Evolutionary conservation across 2,329 filamentous ascomycete species (phyloP).

Genomic region (Chaetoscypha palmicola): DNA sequence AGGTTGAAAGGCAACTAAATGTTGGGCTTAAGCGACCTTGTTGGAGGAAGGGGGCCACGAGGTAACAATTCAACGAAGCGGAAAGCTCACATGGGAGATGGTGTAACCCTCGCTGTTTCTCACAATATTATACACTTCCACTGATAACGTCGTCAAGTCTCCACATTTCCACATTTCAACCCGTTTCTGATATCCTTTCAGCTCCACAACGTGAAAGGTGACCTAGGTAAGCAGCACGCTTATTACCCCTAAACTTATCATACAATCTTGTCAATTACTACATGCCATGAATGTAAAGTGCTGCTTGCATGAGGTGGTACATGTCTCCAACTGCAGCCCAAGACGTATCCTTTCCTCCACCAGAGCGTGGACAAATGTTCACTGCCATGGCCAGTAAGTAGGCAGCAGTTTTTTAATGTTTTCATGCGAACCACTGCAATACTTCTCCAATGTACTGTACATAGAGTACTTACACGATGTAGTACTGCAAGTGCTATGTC

Average conservation of each 20-base stretch:
- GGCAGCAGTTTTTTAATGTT: neutral
- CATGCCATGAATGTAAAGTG: too few relatives aligned
- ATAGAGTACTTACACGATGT: slow-evolving; percentile 3
- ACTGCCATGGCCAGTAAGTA: neutral
- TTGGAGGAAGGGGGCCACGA: neutral
- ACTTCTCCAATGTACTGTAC: neutral
- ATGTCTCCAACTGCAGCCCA: neutral
- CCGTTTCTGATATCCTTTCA: neutral
- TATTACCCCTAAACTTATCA: too few relatives aligned
- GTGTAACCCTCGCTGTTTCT: neutral
- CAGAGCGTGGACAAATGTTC: neutral
- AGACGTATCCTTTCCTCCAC: neutral
- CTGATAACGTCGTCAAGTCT: neutral
- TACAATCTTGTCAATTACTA: too few relatives aligned
- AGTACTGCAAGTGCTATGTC: neutral
- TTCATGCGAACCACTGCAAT: neutral
- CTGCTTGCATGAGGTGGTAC: neutral
- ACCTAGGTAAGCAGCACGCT: too few relatives aligned
- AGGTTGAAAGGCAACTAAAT: neutral
- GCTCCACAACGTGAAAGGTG: slow-evolving; percentile 1
- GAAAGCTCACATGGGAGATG: too few relatives aligned
- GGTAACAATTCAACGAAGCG: too few relatives aligned
- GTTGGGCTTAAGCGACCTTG: neutral
- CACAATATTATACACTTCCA: neutral
- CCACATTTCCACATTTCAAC: slow-evolving; percentile 1